Evolutionary conservation across 2,329 filamentous ascomycete genomes (phyloP), one percentile per base, ranked within the genome.

Genomic region (Epichloe bromicola): DNA sequence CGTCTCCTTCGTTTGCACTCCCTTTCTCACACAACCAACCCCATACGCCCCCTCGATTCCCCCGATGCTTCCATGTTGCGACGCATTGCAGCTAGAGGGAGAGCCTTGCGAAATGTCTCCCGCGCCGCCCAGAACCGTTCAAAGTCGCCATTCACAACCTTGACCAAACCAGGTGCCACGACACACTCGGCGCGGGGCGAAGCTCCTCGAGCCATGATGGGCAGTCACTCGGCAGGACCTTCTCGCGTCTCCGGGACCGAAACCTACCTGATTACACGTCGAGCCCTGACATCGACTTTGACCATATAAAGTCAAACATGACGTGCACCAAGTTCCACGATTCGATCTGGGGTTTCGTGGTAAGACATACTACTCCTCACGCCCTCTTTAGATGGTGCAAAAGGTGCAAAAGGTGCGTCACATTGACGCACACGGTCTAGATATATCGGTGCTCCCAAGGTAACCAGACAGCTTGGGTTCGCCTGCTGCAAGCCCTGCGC

Each of bases 361-460:
- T 48, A 41, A 48, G 46, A 33, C 46, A 30, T 30, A 10, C 26
- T 30, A 10, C 26, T 30, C 26, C 26, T 30, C 26, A 8, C 26
- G 7, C 8, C 7, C 26, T 30, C 26, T 10, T 10, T 30, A 10
- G 8, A 30, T 30, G 20, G 14, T 38, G 33, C 34, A 37, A 26
- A 26, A 47, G 20, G 14, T 38, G 33, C 34, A 37, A 26, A 26
- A 47, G 33, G 45, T 20, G 37, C 36, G n/a, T 48, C 10, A 14
- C 7, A 23, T 20, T 48, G n/a, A 50, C 48, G 33, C 33, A 30
- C 26, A 30, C 8, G 7, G 7, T 38, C 33, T 30, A 50, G 39
- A 50, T 26, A 37, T 50, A 50, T 44, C 48, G 48, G 40, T 50
- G 48, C 40, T 38, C 20, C 30, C 19, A n/a, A 39, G 41, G 39